Evolutionary conservation across 2,329 filamentous ascomycete genomes (phyloP).

Genomic region (Sarocladiaceae sp.): DNA sequence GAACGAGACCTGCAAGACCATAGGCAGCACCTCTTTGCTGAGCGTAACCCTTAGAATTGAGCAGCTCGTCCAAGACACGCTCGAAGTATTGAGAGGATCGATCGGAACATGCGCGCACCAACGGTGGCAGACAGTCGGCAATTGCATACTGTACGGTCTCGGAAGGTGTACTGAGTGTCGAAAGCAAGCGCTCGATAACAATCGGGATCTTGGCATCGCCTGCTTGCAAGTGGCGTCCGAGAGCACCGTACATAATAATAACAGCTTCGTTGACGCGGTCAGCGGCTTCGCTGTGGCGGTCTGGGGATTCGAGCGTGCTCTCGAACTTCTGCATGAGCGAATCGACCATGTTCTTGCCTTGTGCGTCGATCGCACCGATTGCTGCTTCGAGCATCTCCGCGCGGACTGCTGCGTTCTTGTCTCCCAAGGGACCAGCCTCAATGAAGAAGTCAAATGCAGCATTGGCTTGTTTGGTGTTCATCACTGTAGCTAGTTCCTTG

Average conservation of each 20-base stretch:
- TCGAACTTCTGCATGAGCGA: slow-evolving; percentile 92
- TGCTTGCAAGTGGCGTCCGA: slow-evolving; percentile 78
- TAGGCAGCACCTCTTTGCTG: slow-evolving; percentile 90
- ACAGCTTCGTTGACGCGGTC: slow-evolving; percentile 96
- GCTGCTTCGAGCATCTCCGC: slow-evolving; percentile 91
- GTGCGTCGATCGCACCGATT: slow-evolving; percentile 71
- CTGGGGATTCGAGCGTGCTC: slow-evolving; percentile 76
- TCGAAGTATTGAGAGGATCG: slow-evolving; percentile 78
- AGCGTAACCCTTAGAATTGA: slow-evolving; percentile 89
- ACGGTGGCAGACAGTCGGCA: slow-evolving; percentile 85
- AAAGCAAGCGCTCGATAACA: slow-evolving; percentile 80
- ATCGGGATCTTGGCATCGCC: slow-evolving; percentile 86
- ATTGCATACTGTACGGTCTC: slow-evolving; percentile 97
- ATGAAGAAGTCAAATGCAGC: slow-evolving; percentile 83
- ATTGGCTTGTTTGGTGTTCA: slow-evolving; percentile 67
- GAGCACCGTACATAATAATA: slow-evolving; percentile 92
- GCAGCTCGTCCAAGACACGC: slow-evolving; percentile 74
- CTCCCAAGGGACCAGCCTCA: slow-evolving; percentile 79
- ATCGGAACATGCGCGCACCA: slow-evolving; percentile 77
- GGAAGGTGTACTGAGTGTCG: slow-evolving; percentile 87
- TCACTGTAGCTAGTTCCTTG: slow-evolving; percentile 69
- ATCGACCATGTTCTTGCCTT: slow-evolving; percentile 80
- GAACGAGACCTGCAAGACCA: slow-evolving; percentile 84
- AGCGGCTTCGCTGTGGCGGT: slow-evolving; percentile 73
- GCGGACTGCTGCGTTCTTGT: slow-evolving; percentile 72